A percentile compares a stretch with the other conserved stretches of the same genome.
These are phyloP conservation scores for Picea glauca DNA, from an alignment of 75 land plant genomes.

Conservation along the genomic window DNA sequence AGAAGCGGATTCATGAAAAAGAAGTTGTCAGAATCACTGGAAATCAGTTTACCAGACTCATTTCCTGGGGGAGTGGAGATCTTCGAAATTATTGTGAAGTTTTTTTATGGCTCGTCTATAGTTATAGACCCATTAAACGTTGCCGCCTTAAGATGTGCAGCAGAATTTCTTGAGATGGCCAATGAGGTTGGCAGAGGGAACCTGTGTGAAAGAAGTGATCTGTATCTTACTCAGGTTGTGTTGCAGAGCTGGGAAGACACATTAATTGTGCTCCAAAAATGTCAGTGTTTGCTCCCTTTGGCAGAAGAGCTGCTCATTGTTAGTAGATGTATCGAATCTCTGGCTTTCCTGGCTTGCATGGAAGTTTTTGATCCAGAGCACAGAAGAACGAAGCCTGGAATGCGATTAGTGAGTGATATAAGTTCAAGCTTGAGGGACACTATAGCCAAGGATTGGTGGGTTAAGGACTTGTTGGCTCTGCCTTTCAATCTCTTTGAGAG, in stretches of 20 bases:
- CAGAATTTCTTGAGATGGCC: constrained; percentile 79
- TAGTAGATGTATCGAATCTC: constrained; percentile 77
- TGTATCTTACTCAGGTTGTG: constrained; percentile 77
- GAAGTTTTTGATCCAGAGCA: constrained; percentile 80
- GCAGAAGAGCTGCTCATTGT: constrained; percentile 76
- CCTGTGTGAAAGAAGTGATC: constrained; percentile 61
- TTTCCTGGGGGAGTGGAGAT: constrained; percentile 78
- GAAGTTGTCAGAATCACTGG: constrained; percentile 28
- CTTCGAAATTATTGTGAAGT: constrained; percentile 62
- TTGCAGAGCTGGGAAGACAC: constrained; percentile 87
- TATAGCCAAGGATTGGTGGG: constrained; percentile 55
- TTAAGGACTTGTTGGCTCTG: constrained; percentile 67
- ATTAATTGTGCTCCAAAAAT: constrained; percentile 63
- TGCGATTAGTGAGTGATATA: constrained; percentile 32
- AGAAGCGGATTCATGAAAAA: constrained; percentile 69
- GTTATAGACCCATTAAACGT: constrained; percentile 68
- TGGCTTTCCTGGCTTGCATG: constrained; percentile 95
- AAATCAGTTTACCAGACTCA: constrained; percentile 35
- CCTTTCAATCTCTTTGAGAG: constrained; percentile 63
- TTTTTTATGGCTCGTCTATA: constrained; percentile 59
- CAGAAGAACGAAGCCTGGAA: constrained; percentile 30
- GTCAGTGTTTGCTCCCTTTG: constrained; percentile 53
- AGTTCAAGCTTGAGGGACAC: constrained; percentile 31
- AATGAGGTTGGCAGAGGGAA: constrained; percentile 53
- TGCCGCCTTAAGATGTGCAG: constrained; percentile 70